Conservation (phyloP, 2,329 filamentous ascomycete genomes). For the Penicillium hordei region DNA sequence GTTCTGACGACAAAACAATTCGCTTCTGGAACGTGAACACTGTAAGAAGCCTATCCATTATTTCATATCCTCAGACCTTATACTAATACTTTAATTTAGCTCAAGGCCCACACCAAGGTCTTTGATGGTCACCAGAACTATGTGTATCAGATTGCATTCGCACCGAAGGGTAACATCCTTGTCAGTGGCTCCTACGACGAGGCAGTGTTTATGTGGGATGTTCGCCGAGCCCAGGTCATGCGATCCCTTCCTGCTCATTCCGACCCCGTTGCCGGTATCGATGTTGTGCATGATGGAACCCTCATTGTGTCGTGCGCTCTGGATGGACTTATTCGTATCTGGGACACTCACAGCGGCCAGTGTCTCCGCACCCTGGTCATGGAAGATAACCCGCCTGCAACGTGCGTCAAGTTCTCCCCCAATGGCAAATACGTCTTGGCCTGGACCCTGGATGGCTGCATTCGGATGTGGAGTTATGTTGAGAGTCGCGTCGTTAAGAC, state of each 20-base stretch:
- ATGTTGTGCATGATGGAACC: conserved; percentile 89
- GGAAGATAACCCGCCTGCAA: conserved; percentile 90
- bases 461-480: conserved; percentile 94
- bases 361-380: conserved; percentile 93
- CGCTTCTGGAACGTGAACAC: conserved; percentile 77
- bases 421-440: conserved; percentile 93
- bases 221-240: conserved; percentile 83
- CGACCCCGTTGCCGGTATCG: conserved; percentile 89
- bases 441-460: conserved; percentile 84
- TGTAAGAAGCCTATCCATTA: conserved; percentile 28
- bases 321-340: conserved; percentile 88
- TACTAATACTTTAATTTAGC: conserved; percentile 30
- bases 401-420: conserved; percentile 85
- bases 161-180: conserved; percentile 96
- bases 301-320: conserved; percentile 88
- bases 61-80: neutral
- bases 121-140: conserved; percentile 93
- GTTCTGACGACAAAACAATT: conserved; percentile 94
- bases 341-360: conserved; percentile 94
- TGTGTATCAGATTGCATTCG: conserved; percentile 89
- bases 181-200: conserved; percentile 96
- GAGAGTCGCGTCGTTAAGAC: conserved; percentile 91
- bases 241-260: conserved; percentile 88
- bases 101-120: conserved; percentile 58
- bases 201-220: conserved; percentile 95